phyloP scores from a whole-genome alignment of 495 filamentous ascomycete species.

The Neurospora pannonica region DNA sequence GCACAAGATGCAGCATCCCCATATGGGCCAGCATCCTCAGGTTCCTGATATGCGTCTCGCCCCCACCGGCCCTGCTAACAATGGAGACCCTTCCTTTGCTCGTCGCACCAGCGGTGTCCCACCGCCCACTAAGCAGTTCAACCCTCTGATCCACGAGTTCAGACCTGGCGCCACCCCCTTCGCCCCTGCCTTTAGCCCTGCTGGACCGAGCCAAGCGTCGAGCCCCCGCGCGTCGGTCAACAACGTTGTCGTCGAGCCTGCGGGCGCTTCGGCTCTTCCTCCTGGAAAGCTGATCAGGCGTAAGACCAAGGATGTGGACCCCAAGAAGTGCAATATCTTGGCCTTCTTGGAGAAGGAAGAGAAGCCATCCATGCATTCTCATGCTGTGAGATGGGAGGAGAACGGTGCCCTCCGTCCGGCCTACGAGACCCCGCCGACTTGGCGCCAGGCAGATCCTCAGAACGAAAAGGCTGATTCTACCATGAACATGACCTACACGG shows the following conservation, averaged over 20 bases:
- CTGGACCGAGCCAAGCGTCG: constrained; percentile 50
- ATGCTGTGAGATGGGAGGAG: constrained; percentile 47
- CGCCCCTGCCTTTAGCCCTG: constrained; percentile 70
- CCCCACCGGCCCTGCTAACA: constrained; percentile 45
- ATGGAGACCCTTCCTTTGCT: constrained; percentile 33
- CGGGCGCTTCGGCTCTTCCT: constrained; percentile 28
- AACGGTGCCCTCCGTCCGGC: constrained; percentile 71
- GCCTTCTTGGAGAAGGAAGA: constrained; percentile 51
- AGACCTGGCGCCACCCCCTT: constrained; percentile 57
- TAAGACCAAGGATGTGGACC: constrained; percentile 55
- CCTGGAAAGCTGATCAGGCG: constrained; percentile 39
- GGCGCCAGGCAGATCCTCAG: constrained; percentile 52
- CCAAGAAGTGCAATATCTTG: constrained; percentile 45
- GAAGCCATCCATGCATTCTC: constrained; percentile 56
- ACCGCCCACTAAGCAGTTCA: constrained; percentile 49
- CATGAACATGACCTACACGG: constrained; percentile 52
- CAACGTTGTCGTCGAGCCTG: constrained; percentile 26
- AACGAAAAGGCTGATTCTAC: constrained; percentile 53
- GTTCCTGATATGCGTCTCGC: constrained; percentile 36
- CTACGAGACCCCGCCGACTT: constrained; percentile 71
- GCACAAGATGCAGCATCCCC: constrained; percentile 31
- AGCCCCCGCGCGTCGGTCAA: constrained; percentile 51
- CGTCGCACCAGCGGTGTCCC: constrained; percentile 37
- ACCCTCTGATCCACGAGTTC: constrained; percentile 77
- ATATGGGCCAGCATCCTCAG: constrained; percentile 25